Evolutionary conservation across 225 moss, liverwort and hornwort genomes (phyloP).

Genomic region (Sphagnum contortum): DNA sequence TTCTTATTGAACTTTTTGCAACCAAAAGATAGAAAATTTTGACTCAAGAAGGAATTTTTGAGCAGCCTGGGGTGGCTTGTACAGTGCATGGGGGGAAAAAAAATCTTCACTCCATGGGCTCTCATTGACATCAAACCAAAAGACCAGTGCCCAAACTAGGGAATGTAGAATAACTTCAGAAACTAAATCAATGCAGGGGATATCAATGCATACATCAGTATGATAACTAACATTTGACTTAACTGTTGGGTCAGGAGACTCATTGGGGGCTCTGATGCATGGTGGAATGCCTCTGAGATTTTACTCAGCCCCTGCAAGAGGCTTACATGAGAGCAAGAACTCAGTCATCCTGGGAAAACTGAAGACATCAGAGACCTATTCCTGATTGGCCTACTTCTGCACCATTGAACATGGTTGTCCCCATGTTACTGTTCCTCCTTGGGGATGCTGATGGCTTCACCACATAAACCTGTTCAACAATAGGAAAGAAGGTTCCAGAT

Average conservation of each 20-base stretch:
- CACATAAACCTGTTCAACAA: constrained; percentile 38
- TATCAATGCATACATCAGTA: constrained; percentile 20
- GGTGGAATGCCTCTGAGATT: constrained; percentile 12
- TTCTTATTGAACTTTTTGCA: neutral
- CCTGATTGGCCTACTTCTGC: constrained; percentile 36
- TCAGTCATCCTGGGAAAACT: too few relatives aligned
- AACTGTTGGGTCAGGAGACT: constrained; percentile 5
- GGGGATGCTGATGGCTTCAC: constrained; percentile 46
- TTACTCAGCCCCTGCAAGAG: constrained; percentile 11
- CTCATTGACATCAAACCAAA: constrained; percentile 27
- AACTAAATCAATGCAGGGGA: constrained; percentile 20
- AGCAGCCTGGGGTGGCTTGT: constrained; percentile 18
- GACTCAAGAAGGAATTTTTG: constrained; percentile 22
- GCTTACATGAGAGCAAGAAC: neutral
- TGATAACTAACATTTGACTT: constrained; percentile 17
- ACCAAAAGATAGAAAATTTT: constrained; percentile 18
- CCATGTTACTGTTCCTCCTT: constrained; percentile 39
- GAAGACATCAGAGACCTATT: constrained; percentile 20
- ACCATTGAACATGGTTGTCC: constrained; percentile 27
- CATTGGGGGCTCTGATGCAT: constrained; percentile 9
- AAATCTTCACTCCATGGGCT: constrained; percentile 16
- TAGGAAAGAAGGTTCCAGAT: neutral
- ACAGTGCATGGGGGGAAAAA: constrained; percentile 34
- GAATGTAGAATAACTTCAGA: constrained; percentile 10
- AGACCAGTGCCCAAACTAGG: constrained; percentile 52